Conservation (phyloP, 129 eudicot species). For the Glebionis coronaria region DNA sequence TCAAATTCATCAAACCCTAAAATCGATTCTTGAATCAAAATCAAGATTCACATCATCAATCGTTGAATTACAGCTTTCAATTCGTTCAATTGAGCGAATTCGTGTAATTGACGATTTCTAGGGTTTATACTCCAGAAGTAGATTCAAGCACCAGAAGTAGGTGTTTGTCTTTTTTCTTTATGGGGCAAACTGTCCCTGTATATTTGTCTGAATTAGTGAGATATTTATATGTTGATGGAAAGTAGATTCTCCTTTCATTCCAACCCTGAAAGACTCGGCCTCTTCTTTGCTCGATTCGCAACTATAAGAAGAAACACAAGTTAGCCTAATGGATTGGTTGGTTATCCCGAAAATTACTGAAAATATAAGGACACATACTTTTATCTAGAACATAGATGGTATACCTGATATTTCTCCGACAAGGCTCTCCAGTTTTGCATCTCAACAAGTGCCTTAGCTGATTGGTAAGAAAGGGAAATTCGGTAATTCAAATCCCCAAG, state of each 20-base stretch:
- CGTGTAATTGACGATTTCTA: too few relatives aligned
- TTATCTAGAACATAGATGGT: not conserved
- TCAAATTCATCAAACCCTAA: too few relatives aligned
- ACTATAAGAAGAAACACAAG: constrained; percentile 41
- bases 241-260: constrained; percentile 91
- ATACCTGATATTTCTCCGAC: constrained; percentile 86
- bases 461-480: constrained; percentile 78
- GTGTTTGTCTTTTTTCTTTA: constrained; percentile 82
- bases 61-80: too few relatives aligned
- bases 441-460: constrained; percentile 91
- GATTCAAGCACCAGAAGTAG: too few relatives aligned
- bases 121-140: too few relatives aligned
- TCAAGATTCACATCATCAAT: too few relatives aligned
- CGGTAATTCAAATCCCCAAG: constrained; percentile 95
- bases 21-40: too few relatives aligned
- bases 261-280: constrained; percentile 89
- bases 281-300: constrained; percentile 77
- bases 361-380: not conserved
- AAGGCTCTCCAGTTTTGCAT: constrained; percentile 98
- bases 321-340: not conserved
- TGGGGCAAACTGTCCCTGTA: constrained; percentile 81
- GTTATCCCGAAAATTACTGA: not conserved
- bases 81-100: too few relatives aligned
- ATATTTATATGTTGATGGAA: constrained; percentile 93
- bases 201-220: constrained; percentile 86